Percentiles rank a stretch among this genome's conserved stretches.
These are phyloP conservation scores for Obelidium mucronatum DNA, from an alignment of 192 early-diverging fungal species.

Conservation along the genomic window DNA sequence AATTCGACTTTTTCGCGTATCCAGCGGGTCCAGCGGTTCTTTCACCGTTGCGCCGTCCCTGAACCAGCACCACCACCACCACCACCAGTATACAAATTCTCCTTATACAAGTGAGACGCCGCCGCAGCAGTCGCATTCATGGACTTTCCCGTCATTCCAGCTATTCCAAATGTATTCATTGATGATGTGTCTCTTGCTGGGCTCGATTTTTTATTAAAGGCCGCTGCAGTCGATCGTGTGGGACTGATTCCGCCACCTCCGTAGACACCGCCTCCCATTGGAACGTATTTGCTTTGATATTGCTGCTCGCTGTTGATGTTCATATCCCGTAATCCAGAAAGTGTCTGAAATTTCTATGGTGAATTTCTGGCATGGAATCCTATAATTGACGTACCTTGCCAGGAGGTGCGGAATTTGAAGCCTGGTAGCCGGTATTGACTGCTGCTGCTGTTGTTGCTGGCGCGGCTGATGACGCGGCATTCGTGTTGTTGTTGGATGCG, in stretches of 20 bases:
- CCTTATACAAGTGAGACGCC: constrained; percentile 7
- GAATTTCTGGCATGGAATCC: too few species aligned
- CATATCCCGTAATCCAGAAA: background rate
- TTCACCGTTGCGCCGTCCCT: background rate
- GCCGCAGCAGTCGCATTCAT: constrained; percentile 5
- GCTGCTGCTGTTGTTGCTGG: constrained; percentile 9
- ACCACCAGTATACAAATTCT: constrained; percentile 2
- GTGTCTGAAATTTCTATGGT: too few species aligned
- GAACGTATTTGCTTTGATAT: background rate
- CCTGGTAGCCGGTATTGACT: background rate
- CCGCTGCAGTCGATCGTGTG: background rate
- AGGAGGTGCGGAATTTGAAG: background rate
- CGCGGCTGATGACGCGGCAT: too few species aligned
- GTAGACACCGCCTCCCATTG: background rate
- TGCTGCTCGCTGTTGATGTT: background rate
- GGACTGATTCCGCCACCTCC: background rate
- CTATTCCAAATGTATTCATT: background rate
- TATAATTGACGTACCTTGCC: too few species aligned
- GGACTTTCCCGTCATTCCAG: background rate
- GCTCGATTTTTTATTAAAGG: background rate
- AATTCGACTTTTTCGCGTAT: constrained; percentile 24
- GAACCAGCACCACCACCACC: constrained; percentile 2
- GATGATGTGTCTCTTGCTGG: constrained; percentile 11
- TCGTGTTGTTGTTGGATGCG: too few species aligned
- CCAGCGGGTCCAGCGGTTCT: background rate